These are phyloP conservation scores for Candida manassasensis DNA, from an alignment of 805 yeast genomes.

Conservation along the genomic window DNA sequence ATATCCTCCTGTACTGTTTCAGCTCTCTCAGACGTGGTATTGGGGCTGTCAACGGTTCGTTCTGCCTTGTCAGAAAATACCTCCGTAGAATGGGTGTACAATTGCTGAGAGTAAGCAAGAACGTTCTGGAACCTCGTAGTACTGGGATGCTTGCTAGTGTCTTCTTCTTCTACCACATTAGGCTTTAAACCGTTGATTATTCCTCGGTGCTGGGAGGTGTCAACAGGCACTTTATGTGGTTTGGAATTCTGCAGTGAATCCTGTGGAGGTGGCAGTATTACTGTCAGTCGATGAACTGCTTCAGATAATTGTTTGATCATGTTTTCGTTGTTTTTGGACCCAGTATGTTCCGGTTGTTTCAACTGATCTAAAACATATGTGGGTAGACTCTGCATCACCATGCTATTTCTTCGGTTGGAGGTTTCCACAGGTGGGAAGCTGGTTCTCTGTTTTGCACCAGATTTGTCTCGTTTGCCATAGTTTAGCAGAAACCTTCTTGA, in stretches of 20 bases:
- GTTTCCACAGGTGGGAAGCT: slow-evolving; percentile 3
- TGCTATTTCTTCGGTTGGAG: slow-evolving; percentile 22
- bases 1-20: slow-evolving; percentile 12
- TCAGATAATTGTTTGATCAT: background rate
- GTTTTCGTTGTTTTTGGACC: background rate
- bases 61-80: slow-evolving; percentile 1
- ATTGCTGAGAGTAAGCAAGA: slow-evolving; percentile 31
- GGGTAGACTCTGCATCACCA: slow-evolving; percentile 36
- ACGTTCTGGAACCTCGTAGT: slow-evolving; percentile 26
- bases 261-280: background rate
- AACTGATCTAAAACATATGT: slow-evolving; percentile 19
- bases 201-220: background rate
- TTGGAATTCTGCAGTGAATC: background rate
- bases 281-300: background rate
- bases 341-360: background rate
- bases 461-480: slow-evolving; percentile 4
- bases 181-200: background rate
- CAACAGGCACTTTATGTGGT: background rate
- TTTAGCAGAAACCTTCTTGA: slow-evolving; percentile 11
- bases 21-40: slow-evolving; percentile 12
- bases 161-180: background rate
- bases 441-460: background rate
- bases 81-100: slow-evolving; percentile 26
- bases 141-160: background rate
- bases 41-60: slow-evolving; percentile 6